A percentile compares a stretch with the other conserved stretches of the same genome.
Conservation (phyloP, 352 stramenopile species). For the Peronospora tabacina region DNA sequence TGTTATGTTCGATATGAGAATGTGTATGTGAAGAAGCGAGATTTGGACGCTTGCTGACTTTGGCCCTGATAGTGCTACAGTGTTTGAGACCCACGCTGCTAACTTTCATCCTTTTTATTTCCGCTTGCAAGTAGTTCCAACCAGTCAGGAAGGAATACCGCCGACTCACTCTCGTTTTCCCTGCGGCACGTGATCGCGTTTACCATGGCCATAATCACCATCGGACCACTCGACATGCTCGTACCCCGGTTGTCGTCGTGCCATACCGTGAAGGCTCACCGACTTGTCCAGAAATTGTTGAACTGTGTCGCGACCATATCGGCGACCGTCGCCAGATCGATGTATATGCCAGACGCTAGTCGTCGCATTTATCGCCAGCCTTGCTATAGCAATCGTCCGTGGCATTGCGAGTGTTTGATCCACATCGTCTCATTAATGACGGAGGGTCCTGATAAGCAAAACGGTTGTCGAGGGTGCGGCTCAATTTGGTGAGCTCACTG, state of each 20-base stretch:
- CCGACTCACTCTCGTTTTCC: constrained; percentile 19
- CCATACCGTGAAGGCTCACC: constrained; percentile 34
- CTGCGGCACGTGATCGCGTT: constrained; percentile 43
- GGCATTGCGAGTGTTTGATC: constrained; percentile 40
- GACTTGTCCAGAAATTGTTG: constrained; percentile 52
- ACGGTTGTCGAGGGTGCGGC: constrained; percentile 16
- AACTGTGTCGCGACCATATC: constrained; percentile 42
- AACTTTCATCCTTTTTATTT: constrained; percentile 8
- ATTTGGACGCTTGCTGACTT: neutral
- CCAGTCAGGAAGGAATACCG: constrained; percentile 15
- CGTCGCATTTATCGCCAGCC: constrained; percentile 23
- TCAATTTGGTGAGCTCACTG: constrained; percentile 34
- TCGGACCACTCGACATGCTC: constrained; percentile 30
- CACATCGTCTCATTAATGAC: constrained; percentile 14
- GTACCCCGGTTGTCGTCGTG: constrained; percentile 42
- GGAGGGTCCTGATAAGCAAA: neutral
- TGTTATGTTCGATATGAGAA: neutral
- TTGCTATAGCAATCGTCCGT: constrained; percentile 41
- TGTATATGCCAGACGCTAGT: constrained; percentile 27
- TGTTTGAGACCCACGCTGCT: constrained; percentile 1
- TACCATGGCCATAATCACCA: constrained; percentile 43
- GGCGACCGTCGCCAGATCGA: constrained; percentile 32
- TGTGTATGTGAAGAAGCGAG: neutral
- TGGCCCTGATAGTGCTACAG: neutral
- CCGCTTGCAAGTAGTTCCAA: constrained; percentile 21